phyloP scores from a whole-genome alignment of 1,139 yeast species.

The Geotrichum carabidarum region DNA sequence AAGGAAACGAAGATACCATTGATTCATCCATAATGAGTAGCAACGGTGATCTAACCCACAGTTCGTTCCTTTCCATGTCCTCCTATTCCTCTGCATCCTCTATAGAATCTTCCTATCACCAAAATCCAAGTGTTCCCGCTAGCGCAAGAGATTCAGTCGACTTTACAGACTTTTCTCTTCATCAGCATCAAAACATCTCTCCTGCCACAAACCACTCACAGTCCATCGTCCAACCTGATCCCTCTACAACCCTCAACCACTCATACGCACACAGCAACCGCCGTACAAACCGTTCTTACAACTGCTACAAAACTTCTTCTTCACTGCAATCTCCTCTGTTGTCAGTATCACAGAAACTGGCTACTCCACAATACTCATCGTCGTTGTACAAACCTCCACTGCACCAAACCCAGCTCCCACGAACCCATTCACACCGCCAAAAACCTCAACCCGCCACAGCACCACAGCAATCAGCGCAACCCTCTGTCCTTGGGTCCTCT shows the following conservation, averaged over 20 bases:
- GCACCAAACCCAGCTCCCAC: too few species aligned
- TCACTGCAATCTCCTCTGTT: not conserved
- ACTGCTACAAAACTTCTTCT: not conserved
- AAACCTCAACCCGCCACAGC: not conserved
- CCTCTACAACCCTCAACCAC: too few species aligned
- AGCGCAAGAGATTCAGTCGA: not conserved
- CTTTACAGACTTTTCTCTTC: not conserved
- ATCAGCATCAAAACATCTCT: not conserved
- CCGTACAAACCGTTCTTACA: not conserved
- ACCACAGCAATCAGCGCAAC: not conserved
- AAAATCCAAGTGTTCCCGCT: not conserved
- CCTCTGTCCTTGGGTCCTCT: not conserved
- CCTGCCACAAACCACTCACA: too few species aligned
- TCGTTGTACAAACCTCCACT: too few species aligned
- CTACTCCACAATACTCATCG: too few species aligned
- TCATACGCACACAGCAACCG: not conserved
- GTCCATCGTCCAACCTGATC: too few species aligned
- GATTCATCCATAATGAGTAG: not conserved
- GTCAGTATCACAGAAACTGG: not conserved
- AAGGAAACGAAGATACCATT: not conserved
- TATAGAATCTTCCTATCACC: not conserved
- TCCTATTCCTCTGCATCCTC: conserved; percentile 1
- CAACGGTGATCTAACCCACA: conserved; percentile 2
- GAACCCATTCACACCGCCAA: not conserved
- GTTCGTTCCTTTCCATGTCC: not conserved